Percentiles rank a stretch among this genome's conserved stretches.
Conservation (phyloP, 805 yeast species). For the Sungouiozyma intestinalis region DNA sequence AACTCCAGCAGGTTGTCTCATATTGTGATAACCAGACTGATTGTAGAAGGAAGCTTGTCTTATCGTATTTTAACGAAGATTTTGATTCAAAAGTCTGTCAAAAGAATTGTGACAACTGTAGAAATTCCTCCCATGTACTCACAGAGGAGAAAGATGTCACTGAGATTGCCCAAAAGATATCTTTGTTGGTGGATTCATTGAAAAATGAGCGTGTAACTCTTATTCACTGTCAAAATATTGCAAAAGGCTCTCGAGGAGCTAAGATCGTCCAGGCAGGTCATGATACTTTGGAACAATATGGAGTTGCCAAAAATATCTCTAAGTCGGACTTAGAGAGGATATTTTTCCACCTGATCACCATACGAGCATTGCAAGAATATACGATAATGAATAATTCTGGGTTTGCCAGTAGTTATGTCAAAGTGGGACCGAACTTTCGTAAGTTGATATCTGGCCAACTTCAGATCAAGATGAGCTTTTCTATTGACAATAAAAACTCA, state of each 20-base stretch:
- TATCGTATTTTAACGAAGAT: constrained; percentile 82
- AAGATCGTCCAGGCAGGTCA: constrained; percentile 57
- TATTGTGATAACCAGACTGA: constrained; percentile 89
- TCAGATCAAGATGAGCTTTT: constrained; percentile 43
- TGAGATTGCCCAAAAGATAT: constrained; percentile 45
- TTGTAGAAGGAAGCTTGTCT: constrained; percentile 81
- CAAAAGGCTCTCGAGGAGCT: constrained; percentile 60
- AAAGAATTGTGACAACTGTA: constrained; percentile 81
- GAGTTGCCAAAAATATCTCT: constrained; percentile 53
- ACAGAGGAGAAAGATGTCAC: constrained; percentile 62
- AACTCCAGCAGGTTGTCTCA: constrained; percentile 74
- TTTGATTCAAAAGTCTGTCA: constrained; percentile 60
- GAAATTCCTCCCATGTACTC: constrained; percentile 32
- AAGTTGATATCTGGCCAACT: constrained; percentile 36
- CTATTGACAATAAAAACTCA: constrained; percentile 15
- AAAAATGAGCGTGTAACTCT: constrained; percentile 60
- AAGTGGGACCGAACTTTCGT: constrained; percentile 45
- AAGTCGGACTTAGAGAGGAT: constrained; percentile 71
- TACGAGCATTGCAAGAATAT: constrained; percentile 58
- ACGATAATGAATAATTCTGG: constrained; percentile 68
- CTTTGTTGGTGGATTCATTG: constrained; percentile 46
- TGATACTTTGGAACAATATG: constrained; percentile 49
- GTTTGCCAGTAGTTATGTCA: constrained; percentile 69
- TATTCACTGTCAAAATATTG: constrained; percentile 73
- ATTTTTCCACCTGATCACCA: constrained; percentile 64